These are phyloP conservation scores for Thielaviopsis euricoi DNA, from an alignment of 2,329 filamentous ascomycete species.

Conservation along the genomic window DNA sequence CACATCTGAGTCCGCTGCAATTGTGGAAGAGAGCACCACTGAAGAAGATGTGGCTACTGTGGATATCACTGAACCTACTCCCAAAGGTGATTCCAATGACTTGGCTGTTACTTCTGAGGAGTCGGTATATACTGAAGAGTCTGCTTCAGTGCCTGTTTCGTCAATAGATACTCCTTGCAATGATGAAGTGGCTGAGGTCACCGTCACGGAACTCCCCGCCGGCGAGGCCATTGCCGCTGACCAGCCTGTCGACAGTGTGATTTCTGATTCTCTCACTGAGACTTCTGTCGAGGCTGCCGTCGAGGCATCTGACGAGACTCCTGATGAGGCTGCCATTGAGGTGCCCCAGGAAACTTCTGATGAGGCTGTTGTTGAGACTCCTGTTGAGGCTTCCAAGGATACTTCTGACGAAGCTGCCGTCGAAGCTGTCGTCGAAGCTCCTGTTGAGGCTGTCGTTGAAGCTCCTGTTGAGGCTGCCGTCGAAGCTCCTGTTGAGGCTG, in stretches of 20 bases:
- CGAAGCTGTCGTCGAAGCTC: background rate
- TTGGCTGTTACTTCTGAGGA: background rate
- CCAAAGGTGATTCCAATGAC: no score
- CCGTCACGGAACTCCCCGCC: background rate
- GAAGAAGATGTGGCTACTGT: no score
- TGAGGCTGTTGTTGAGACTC: background rate
- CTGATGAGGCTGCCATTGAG: no score
- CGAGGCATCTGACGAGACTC: background rate
- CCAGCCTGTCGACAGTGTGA: background rate
- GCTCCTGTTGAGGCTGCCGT: background rate
- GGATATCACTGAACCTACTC: no score
- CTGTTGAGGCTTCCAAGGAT: background rate
- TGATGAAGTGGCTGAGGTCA: background rate
- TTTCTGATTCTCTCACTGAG: conserved; percentile 9
- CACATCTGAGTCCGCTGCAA: no score
- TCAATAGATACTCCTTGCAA: background rate
- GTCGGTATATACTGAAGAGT: background rate
- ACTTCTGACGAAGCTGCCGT: background rate
- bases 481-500: background rate
- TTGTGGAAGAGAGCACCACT: no score
- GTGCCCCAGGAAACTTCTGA: background rate
- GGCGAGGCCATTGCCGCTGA: background rate
- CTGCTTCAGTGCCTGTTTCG: conserved; percentile 13
- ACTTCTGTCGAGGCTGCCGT: background rate
- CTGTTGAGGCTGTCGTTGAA: background rate